A percentile compares a stretch with the other conserved stretches of the same genome.
Conservation (phyloP, 768 basidiomycete genomes). For the Cantharellus anzutake region DNA sequence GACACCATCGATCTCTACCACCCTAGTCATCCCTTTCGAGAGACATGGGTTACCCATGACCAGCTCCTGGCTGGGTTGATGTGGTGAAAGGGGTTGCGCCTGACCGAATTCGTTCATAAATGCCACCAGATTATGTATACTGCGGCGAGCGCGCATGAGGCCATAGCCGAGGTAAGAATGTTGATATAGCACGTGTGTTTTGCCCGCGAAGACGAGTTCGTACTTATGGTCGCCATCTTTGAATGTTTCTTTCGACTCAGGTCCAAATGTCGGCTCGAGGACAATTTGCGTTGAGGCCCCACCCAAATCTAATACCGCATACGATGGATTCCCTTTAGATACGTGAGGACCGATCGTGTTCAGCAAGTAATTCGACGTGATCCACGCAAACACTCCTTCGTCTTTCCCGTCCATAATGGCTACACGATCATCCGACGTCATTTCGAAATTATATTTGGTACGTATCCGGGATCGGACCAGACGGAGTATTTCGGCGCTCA, state of each 20-base stretch:
- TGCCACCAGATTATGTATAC: conserved; percentile 79
- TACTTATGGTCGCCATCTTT: conserved; percentile 87
- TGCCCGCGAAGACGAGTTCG: conserved; percentile 54
- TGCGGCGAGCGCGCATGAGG: conserved; percentile 66
- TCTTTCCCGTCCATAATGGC: conserved; percentile 90
- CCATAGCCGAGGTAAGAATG: conserved; percentile 98
- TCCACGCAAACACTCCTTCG: conserved; percentile 98
- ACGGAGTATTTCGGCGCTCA: conserved; percentile 51
- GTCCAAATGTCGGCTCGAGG: conserved; percentile 57
- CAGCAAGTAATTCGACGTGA: conserved; percentile 88
- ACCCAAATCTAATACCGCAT: conserved; percentile 89
- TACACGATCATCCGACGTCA: conserved; percentile 34
- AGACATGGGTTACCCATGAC: conserved; percentile 66
- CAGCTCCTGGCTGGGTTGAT: conserved; percentile 14
- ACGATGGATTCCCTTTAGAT: conserved; percentile 30
- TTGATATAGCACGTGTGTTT: conserved; percentile 67
- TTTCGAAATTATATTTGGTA: conserved; percentile 44
- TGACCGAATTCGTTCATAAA: conserved; percentile 43
- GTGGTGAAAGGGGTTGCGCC: conserved; percentile 13
- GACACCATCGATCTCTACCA: conserved; percentile 40
- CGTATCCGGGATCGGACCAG: conserved; percentile 48
- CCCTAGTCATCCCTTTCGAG: conserved; percentile 38
- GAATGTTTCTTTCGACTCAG: conserved; percentile 20
- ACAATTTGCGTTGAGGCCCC: conserved; percentile 97
- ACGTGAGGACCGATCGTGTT: conserved; percentile 43